phyloP scores from a whole-genome alignment of 352 stramenopile species.

The Peronospora belbahrii region DNA sequence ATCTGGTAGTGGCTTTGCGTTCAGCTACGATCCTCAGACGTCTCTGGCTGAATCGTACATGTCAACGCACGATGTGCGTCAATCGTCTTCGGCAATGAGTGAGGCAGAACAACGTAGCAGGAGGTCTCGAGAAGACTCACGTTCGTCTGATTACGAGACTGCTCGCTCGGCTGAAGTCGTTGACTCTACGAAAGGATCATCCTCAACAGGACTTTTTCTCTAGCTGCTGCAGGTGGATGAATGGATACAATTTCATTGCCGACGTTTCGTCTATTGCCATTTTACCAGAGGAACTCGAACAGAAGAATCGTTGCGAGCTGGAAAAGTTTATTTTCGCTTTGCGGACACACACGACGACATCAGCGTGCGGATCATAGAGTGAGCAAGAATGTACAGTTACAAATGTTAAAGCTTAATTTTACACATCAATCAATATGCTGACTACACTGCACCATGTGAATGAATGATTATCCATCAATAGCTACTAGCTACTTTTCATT shows the following conservation, averaged over 20 bases:
- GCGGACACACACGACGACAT: too few relatives aligned
- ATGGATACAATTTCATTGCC: too few relatives aligned
- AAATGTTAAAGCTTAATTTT: too few relatives aligned
- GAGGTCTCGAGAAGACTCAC: conserved; percentile 67
- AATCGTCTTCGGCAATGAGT: conserved; percentile 46
- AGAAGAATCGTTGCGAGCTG: neutral
- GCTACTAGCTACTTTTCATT: neutral
- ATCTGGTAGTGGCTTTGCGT: conserved; percentile 74
- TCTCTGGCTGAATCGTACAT: conserved; percentile 78
- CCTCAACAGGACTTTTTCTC: conserved; percentile 31
- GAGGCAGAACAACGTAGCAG: conserved; percentile 55
- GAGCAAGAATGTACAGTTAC: too few relatives aligned
- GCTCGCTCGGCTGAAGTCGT: conserved; percentile 19
- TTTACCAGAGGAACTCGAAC: too few relatives aligned
- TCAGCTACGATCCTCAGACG: conserved; percentile 76
- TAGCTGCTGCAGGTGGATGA: too few relatives aligned
- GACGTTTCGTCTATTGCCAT: too few relatives aligned
- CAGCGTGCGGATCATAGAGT: too few relatives aligned
- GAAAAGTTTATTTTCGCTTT: neutral
- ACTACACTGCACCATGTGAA: too few relatives aligned
- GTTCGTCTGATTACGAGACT: conserved; percentile 52
- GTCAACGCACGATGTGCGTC: conserved; percentile 51
- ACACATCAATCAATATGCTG: too few relatives aligned
- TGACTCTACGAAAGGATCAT: conserved; percentile 32
- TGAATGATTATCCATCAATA: too few relatives aligned